phyloP scores from a whole-genome alignment of 768 basidiomycete species.

The Mycena alexandri region DNA sequence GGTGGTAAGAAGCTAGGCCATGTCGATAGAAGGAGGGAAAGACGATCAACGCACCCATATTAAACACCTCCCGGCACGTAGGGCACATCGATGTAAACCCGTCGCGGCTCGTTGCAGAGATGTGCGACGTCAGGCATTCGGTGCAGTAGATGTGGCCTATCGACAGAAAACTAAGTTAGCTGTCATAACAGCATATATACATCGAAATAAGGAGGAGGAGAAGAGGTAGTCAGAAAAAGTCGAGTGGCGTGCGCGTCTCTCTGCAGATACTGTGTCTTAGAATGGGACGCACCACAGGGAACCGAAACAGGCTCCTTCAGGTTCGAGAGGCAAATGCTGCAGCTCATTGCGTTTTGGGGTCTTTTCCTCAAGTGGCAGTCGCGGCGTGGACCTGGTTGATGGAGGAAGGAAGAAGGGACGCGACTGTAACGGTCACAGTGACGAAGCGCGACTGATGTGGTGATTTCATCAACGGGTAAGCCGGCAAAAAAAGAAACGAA shows the following conservation, averaged over 20 bases:
- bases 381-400: too few species aligned
- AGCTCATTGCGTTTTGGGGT: conserved; percentile 44
- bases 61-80: conserved; percentile 67
- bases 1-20: not conserved
- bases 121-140: conserved; percentile 62
- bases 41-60: conserved; percentile 58
- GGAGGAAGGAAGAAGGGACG: too few species aligned
- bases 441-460: too few species aligned
- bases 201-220: not conserved
- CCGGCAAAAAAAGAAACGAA: too few species aligned
- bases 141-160: conserved; percentile 76
- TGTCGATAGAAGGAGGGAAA: too few species aligned
- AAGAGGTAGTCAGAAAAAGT: not conserved
- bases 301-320: conserved; percentile 68
- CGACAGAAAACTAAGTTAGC: not conserved
- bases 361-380: too few species aligned
- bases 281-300: conserved; percentile 67
- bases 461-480: too few species aligned
- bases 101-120: conserved; percentile 51
- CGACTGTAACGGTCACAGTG: too few species aligned
- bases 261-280: too few species aligned
- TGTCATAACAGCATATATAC: not conserved
- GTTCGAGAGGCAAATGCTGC: conserved; percentile 68
- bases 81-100: conserved; percentile 65
- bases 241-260: conserved; percentile 26